Base-by-base conservation (phyloP, 305 asterid species). In the Striga hermonthica region DNA sequence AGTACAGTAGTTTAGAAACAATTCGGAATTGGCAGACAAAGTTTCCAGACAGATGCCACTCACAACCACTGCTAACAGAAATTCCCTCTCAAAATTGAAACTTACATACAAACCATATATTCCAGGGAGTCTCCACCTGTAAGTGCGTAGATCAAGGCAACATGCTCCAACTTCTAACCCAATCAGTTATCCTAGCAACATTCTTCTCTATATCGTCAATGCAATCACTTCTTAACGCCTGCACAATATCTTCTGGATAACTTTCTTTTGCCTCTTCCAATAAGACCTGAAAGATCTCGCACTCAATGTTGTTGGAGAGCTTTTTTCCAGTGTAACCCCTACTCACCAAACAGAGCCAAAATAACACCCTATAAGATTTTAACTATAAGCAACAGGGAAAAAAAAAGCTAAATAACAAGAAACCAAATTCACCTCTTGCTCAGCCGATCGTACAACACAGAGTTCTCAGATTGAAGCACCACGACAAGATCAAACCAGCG, bases 181-280 rank as follows among this genome's bases (percentile, higher is more conserved):
- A 88, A 55, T 83, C 83, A 9, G 84, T 63, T 65, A 86, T 54
- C 14, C 73, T 66, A 15, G 81, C 70, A 16, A 90, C 82, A 35
- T 88, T 91, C 43, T 45, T 73, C 52, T 68, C 59, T 60, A 91
- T 72, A 65, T 88, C 96, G 1, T 88, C 95, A 6, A 86, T 64
- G 14, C 74, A 22, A 56, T 91, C 86, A 53, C 98, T 91, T 75
- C 53, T 83, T 4, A 88, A 37, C 4, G 55, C 28, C 28, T n/a
- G 22, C 3, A 49, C 31, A n/a, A 81, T 84, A 57, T 82, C 86
- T 78, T 89, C 87, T 4, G 81, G 49, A 67, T 91, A 89, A 72
- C 96, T 91, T 40, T 84, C 97, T 41, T 81, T 87, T 9, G 97
- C 98, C 74, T 89, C 98, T 73, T 91, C 97, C 56, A 87, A 45